Base-by-base conservation (phyloP, 352 stramenopile genomes). In the Phytophthora pini region DNA sequence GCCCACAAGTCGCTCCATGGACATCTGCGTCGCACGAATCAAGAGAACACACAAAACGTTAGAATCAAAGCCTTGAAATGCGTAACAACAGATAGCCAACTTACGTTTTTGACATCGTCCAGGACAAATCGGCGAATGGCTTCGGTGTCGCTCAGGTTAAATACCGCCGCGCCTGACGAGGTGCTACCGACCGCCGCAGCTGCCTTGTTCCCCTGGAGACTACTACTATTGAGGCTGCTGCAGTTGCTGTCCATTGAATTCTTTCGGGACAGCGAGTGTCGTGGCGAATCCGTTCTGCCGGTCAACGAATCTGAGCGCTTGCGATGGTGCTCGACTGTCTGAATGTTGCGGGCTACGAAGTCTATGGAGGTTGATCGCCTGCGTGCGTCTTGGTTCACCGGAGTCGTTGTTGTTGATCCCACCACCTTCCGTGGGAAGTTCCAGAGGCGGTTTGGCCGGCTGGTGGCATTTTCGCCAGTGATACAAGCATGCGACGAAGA, bases 1-100 rank as follows among this genome's bases (percentile, higher is more conserved):
- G 22, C 79, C 67, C n/a, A 94, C 82, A 24, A 94, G 79, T 32
- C 84, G 79, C 49, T 91, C 84, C 62, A 94, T 89, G 32, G 84
- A 91, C 70, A 94, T 92, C 80, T 92, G 39, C 38, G 9, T 13
- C 4, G 9, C 9, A 12, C 1, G 11, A 60, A 26, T 11, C 12
- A 27, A 52, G 40, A 63, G 9, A 55, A 52, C 11, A 20, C 29
- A 43, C 6, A 57, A 17, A 58, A 46, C 40, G 26, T 52, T 17
- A 68, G n/a, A 53, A 56, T 17, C 20, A 41, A 43, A 45, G 6
- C 8, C 13, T 34, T 27, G 24, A 34, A 26, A 1, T 9, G 15
- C 7, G 10, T 22, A 11, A 38, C 22, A 4, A 40, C 8, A 48
- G 17, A 38, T 11, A 51, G 20, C 7, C 10, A 2, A 41, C 70